Evolutionary conservation across 2,329 filamentous ascomycete genomes (phyloP).

Genomic region (Aspergillus puulaauensis): DNA sequence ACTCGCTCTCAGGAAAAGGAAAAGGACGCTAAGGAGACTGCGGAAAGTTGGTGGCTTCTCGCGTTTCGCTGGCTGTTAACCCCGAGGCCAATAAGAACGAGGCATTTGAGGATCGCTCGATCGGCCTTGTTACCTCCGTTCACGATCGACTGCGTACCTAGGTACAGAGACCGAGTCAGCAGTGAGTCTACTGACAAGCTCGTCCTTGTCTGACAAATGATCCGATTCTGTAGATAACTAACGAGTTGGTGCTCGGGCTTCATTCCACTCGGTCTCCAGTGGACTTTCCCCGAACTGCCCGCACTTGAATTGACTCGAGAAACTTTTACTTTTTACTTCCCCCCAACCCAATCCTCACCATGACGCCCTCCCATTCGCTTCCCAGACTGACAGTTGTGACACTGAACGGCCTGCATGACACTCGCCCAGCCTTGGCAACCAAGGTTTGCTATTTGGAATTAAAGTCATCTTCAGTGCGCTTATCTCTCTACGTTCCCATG

Average conservation of each 20-base stretch:
- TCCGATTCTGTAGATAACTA: too few relatives aligned
- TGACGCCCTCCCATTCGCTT: background rate
- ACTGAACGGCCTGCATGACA: slow-evolving; percentile 1
- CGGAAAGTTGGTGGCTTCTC: background rate
- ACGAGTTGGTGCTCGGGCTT: background rate
- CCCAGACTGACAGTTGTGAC: background rate
- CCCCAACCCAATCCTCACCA: background rate
- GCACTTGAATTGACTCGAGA: background rate
- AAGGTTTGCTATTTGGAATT: background rate
- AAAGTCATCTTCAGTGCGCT: background rate
- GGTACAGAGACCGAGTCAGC: too few relatives aligned
- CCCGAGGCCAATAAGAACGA: background rate
- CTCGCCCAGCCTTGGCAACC: background rate
- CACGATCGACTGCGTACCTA: too few relatives aligned
- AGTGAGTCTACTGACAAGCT: too few relatives aligned
- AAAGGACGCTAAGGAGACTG: background rate
- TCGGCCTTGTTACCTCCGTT: too few relatives aligned
- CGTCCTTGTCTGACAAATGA: too few relatives aligned
- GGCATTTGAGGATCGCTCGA: background rate
- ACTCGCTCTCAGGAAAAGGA: background rate
- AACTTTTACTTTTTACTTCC: background rate
- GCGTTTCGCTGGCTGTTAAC: background rate
- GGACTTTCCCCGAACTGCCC: background rate
- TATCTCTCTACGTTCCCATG: background rate
- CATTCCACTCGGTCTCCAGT: background rate